These are phyloP conservation scores for Forsythia viridissima DNA, from an alignment of 257 asterid species.

Conservation along the genomic window DNA sequence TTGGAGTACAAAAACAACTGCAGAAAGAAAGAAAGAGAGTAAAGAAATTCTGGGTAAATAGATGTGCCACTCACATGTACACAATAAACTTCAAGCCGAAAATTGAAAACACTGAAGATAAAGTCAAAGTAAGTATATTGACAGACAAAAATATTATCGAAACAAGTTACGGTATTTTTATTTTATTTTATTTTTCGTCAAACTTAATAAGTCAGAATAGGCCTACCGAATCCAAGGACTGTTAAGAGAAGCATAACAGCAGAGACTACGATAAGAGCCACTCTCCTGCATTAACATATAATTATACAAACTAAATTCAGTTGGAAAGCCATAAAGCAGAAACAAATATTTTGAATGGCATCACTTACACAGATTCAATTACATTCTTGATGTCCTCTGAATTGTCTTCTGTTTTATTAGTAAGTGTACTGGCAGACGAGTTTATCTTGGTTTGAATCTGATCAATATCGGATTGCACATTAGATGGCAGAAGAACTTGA, in stretches of 20 bases:
- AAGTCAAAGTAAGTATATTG: conserved; percentile 20
- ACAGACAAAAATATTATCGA: background rate
- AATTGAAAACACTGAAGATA: conserved; percentile 69
- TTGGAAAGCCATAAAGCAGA: background rate
- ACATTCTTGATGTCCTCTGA: conserved; percentile 55
- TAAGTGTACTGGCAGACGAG: conserved; percentile 75
- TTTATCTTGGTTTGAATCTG: conserved; percentile 58
- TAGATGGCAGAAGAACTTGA: conserved; percentile 61
- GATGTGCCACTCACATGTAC: conserved; percentile 66
- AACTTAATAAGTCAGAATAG: conserved; percentile 2
- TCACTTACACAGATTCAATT: conserved; percentile 64
- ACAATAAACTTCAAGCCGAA: conserved; percentile 78
- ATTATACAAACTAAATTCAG: background rate
- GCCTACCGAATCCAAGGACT: conserved; percentile 84
- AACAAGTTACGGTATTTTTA: background rate
- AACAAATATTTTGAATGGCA: background rate
- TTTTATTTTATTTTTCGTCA: background rate
- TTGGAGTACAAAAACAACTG: background rate
- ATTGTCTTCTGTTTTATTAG: conserved; percentile 59
- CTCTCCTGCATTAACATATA: conserved; percentile 54
- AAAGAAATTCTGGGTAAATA: background rate
- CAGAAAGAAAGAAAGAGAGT: background rate
- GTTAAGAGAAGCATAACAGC: conserved; percentile 83
- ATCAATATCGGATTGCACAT: conserved; percentile 74
- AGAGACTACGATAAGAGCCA: conserved; percentile 82